Base-by-base conservation (phyloP, 2,329 filamentous ascomycete genomes). In the Penicillium sp. region DNA sequence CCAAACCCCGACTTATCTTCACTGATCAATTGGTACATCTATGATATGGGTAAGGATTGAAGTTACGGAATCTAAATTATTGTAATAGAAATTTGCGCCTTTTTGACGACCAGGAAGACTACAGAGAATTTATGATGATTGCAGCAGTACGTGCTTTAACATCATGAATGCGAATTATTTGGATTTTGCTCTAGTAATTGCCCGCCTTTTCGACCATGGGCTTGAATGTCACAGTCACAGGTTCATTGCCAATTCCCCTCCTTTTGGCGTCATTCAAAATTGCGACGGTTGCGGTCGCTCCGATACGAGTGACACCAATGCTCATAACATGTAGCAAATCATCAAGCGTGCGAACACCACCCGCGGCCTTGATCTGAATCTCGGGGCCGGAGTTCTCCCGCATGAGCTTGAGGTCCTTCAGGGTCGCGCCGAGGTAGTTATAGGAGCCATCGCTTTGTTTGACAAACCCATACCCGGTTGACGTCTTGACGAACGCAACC, bases 401-500 rank as follows among this genome's bases (percentile, higher is more conserved):
- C 84, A 87, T 87, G 1, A 87, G 62, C 69, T 78, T 78, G 14
- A 88, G 65, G 62, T 84, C 77, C 23, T 67, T 67, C 9, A 81
- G 68, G 0, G 82, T 86, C 0, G 83, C 83, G 0, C 83, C 84
- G 13, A 76, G 74, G 67, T 84, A 86, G 8, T 74, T 77, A 59
- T 85, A 86, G 45, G 73, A 67, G 0, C 83, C 83, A 57, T 79
- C 74, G 0, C 67, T 37, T 67, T 81, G 79, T 70, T 86, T 86
- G 14, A 85, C 81, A 44, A 87, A 86, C 0, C 83, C 84, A 61
- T 85, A 86, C 0, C 85, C 84, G 0, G 84, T 85, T 1, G 82
- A 84, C 0, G 85, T 87, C 74, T 87, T 87, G 61, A 86, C 78
- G 55, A 85, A 87, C 0, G 79, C 83, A 0, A 87, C 84, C 0